Evolutionary conservation across 257 asterid genomes (phyloP).

Genomic region (Solanum virginianum): DNA sequence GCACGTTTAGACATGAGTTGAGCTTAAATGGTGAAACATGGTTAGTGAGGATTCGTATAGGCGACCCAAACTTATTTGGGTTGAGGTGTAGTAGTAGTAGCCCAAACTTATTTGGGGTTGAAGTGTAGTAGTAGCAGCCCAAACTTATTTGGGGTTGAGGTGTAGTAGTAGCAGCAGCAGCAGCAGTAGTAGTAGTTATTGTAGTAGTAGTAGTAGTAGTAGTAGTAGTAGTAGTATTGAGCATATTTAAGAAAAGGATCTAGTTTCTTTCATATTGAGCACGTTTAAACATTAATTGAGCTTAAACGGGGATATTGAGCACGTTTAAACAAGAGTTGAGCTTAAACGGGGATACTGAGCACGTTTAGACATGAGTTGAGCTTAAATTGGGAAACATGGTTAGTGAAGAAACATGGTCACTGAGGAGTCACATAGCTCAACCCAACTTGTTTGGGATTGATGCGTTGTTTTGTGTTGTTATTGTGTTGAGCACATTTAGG

Average conservation of each 20-base stretch:
- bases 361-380: background rate
- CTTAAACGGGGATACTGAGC: background rate
- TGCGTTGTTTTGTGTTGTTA: background rate
- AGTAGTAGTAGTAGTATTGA: background rate
- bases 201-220: background rate
- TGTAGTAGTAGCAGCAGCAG: background rate
- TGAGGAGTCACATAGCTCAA: background rate
- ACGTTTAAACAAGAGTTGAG: too few species aligned
- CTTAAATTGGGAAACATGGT: background rate
- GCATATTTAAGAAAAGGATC: too few species aligned
- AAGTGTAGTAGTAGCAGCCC: background rate
- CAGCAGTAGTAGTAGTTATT: too few species aligned
- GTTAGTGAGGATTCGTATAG: background rate
- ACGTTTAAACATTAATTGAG: too few species aligned
- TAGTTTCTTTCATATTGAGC: too few species aligned
- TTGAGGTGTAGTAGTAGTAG: background rate
- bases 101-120: background rate
- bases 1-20: background rate
- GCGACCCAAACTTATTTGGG: background rate
- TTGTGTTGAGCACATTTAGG: background rate
- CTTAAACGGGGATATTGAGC: background rate
- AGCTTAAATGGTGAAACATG: background rate
- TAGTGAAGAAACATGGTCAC: too few species aligned
- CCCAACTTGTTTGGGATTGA: background rate
- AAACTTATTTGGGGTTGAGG: background rate